Evolutionary conservation across 371 early-diverging fungal genomes (phyloP).

Genomic region (Actinomortierella wolfii): DNA sequence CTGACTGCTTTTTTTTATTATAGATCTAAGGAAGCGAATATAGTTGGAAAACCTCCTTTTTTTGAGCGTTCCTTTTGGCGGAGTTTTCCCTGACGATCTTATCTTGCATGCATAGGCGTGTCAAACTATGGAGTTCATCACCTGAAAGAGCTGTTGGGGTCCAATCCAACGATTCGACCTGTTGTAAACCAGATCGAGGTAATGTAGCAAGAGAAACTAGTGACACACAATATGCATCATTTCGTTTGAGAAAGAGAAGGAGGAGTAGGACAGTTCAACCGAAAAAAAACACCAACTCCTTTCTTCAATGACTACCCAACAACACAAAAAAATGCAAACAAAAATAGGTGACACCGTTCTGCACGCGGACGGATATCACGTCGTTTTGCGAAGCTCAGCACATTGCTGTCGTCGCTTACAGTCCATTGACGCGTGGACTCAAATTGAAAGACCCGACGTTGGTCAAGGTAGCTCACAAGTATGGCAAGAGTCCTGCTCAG

Average conservation of each 20-base stretch:
- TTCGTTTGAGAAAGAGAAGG: no score
- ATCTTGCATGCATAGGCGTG: constrained; percentile 56
- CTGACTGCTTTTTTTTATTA: not conserved
- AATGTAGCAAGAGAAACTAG: no score
- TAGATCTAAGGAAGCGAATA: not conserved
- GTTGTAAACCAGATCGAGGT: constrained; percentile 80
- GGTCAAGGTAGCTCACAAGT: constrained; percentile 51
- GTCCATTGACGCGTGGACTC: constrained; percentile 57
- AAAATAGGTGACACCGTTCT: constrained; percentile 50
- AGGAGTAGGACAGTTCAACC: no score
- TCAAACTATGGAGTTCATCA: constrained; percentile 75
- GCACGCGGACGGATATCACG: constrained; percentile 49
- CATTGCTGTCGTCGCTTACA: constrained; percentile 62
- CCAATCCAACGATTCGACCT: constrained; percentile 65
- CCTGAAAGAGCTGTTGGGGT: constrained; percentile 58
- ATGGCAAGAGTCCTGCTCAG: constrained; percentile 56
- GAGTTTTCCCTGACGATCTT: constrained; percentile 4
- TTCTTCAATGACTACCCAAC: no score
- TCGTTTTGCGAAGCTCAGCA: constrained; percentile 52
- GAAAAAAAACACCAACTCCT: no score
- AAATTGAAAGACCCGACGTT: constrained; percentile 52
- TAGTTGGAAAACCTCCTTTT: not conserved
- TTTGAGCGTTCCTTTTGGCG: not conserved
- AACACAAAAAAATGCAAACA: no score
- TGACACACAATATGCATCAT: no score